These are phyloP conservation scores for Cairneyella variabilis DNA, from an alignment of 495 filamentous ascomycete species.

Conservation along the genomic window DNA sequence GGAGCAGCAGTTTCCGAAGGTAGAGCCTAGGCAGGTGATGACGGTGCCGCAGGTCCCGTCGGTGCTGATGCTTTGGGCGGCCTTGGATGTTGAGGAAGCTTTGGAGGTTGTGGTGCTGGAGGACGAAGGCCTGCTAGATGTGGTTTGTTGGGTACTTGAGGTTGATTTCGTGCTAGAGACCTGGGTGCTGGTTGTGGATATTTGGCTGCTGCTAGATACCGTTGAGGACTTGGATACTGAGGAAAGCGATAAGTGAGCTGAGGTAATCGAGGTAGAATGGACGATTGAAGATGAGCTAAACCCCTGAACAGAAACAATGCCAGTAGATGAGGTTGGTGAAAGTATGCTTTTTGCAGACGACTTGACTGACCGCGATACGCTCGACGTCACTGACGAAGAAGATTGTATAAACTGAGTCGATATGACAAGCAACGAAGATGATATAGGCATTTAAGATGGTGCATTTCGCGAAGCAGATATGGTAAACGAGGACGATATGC, in stretches of 20 bases:
- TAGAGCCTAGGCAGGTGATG: constrained; percentile 26
- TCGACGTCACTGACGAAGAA: too few species aligned
- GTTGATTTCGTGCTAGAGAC: constrained; percentile 17
- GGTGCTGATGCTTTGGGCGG: constrained; percentile 9
- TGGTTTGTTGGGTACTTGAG: constrained; percentile 40
- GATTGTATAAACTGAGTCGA: too few species aligned
- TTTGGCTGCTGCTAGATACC: not conserved
- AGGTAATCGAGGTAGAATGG: not conserved
- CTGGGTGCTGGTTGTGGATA: not conserved
- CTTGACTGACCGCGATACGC: too few species aligned
- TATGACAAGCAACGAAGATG: too few species aligned
- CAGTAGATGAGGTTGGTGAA: not conserved
- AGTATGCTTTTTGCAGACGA: too few species aligned
- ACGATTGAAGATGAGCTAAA: not conserved
- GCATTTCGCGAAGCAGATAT: too few species aligned
- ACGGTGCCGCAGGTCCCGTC: constrained; percentile 11
- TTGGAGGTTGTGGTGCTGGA: constrained; percentile 5
- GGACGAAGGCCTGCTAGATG: constrained; percentile 28
- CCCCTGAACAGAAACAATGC: not conserved
- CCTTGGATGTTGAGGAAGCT: not conserved
- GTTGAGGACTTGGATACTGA: too few species aligned
- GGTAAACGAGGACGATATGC: too few species aligned
- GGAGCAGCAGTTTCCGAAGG: constrained; percentile 32
- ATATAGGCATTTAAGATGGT: too few species aligned
- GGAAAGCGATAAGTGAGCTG: not conserved